Percentiles rank a stretch among this genome's conserved stretches.
Evolutionary conservation across 371 early-diverging fungal species (phyloP).

Genomic region (Circinella umbellata): DNA sequence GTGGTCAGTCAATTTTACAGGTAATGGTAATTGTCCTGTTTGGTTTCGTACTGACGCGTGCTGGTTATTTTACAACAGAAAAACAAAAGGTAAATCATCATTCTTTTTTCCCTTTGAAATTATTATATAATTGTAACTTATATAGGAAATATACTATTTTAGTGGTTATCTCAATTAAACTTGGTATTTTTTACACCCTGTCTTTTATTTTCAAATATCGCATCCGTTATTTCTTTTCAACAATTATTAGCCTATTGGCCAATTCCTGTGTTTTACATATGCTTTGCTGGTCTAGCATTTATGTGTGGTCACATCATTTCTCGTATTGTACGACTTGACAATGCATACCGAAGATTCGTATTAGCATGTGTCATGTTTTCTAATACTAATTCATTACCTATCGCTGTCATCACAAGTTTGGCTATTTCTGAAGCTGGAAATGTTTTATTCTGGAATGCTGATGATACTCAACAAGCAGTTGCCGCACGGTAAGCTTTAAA

Average conservation of each 20-base stretch:
- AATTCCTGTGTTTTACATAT: constrained; percentile 70
- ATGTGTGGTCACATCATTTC: constrained; percentile 28
- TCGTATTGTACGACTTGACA: constrained; percentile 48
- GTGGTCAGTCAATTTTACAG: constrained; percentile 59
- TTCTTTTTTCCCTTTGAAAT: not conserved
- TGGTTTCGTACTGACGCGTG: constrained; percentile 52
- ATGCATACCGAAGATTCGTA: constrained; percentile 64
- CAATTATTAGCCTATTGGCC: constrained; percentile 74
- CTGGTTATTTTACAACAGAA: constrained; percentile 53
- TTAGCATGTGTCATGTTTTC: constrained; percentile 70
- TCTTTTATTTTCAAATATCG: constrained; percentile 73
- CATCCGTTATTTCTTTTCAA: constrained; percentile 61
- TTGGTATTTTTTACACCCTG: constrained; percentile 72
- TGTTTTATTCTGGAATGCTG: constrained; percentile 58
- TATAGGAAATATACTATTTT: too few species aligned
- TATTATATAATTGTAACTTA: too few species aligned
- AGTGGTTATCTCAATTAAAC: constrained; percentile 67
- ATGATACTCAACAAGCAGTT: constrained; percentile 66
- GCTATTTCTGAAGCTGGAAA: constrained; percentile 70
- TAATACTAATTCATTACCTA: constrained; percentile 78
- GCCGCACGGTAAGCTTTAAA: constrained; percentile 62
- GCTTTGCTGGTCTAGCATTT: constrained; percentile 34
- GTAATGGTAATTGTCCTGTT: constrained; percentile 60
- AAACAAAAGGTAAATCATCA: constrained; percentile 57
- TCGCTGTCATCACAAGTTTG: constrained; percentile 72